phyloP scores from a whole-genome alignment of 768 basidiomycete species.

The Leccinum longicurvipes region DNA sequence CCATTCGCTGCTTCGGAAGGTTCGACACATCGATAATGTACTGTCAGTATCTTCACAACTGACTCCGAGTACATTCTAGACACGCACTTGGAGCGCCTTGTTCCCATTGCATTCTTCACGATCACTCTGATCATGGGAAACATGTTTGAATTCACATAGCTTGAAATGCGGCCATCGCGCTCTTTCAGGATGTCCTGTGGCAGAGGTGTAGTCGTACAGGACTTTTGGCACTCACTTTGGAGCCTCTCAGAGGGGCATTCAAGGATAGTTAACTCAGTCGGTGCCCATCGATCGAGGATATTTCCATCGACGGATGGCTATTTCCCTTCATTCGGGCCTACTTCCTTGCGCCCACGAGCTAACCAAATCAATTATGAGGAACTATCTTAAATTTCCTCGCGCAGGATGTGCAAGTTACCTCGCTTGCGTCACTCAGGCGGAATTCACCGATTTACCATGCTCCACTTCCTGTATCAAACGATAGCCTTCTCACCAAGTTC shows the following conservation, averaged over 20 bases:
- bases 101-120: neutral
- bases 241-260: neutral
- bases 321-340: neutral
- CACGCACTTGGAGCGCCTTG: conserved; percentile 6
- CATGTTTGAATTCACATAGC: neutral
- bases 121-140: conserved; percentile 19
- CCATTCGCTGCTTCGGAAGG: neutral
- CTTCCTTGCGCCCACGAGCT: neutral
- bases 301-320: neutral
- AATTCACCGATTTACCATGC: conserved; percentile 6
- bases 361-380: conserved; percentile 1
- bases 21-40: neutral
- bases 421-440: conserved; percentile 2
- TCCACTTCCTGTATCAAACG: conserved; percentile 14
- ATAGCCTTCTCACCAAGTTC: conserved; percentile 15
- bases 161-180: neutral
- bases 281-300: conserved; percentile 12
- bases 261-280: neutral
- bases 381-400: neutral
- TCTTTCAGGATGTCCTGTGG: neutral
- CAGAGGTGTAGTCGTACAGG: neutral
- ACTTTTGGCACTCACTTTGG: neutral
- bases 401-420: conserved; percentile 8
- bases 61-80: conserved; percentile 3
- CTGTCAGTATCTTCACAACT: neutral